Evolutionary conservation across 176 grass and related monocot genomes (phyloP), one percentile per base, ranked within the genome.

Genomic region (Carex scoparia): DNA sequence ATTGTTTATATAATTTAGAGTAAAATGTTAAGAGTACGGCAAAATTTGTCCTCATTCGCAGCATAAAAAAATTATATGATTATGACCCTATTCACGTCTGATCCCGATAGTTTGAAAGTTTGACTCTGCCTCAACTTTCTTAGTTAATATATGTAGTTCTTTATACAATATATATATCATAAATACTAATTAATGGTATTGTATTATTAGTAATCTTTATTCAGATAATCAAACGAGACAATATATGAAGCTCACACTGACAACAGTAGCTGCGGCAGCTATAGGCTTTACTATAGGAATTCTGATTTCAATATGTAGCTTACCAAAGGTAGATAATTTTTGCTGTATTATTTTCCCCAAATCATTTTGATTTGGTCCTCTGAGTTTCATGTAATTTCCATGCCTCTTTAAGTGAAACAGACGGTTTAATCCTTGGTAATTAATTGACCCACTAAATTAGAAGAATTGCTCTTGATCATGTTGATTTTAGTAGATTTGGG

Each of bases 221-320:
- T 8, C 61, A 60, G 58, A 23, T 49, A 38, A 38, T 40, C 38
- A 60, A 65, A 68, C 12, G 61, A 68, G 15, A n/a, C 48, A 56
- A 10, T 46, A 69, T 76, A 85, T 37, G 86, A 81, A 49, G 74
- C 11, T 84, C 7, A 76, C 11, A 12, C 27, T 90, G 57, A 33
- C 58, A 54, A 82, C 56, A 58, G 60, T 85, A 51, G 28, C 33
- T 14, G 81, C 85, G 33, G 82, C 57, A 16, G 46, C 72, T 53
- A 30, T 85, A 33, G 89, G 85, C 46, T 90, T 90, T 85, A 80
- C 84, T 30, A 56, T 87, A 27, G 89, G 89, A 87, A 81, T 87
- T 85, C 46, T 79, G 5, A 69, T 82, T 73, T 76, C 85, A 32
- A 19, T 81, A 58, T 18, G 46, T 37, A 81, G 42, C 76, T 48